Conservation (phyloP, 345 rosid species). For the Heritiera littoralis region DNA sequence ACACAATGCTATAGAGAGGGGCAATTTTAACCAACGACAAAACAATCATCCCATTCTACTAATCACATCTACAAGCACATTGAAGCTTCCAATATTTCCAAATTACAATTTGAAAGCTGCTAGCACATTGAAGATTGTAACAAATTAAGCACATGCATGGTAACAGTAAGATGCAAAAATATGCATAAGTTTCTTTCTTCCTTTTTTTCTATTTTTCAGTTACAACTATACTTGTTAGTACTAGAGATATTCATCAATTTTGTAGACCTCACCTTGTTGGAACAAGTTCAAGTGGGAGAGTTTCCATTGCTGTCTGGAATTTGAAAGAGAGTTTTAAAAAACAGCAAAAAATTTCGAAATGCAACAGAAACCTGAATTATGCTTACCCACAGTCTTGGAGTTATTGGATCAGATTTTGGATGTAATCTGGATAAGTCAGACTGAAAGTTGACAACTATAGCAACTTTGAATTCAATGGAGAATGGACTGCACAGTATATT, state of each 20-base stretch:
- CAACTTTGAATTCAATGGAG: conserved; percentile 82
- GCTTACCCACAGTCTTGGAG: conserved; percentile 92
- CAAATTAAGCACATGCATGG: background rate
- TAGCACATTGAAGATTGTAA: background rate
- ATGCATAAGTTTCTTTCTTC: background rate
- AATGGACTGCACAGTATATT: conserved; percentile 59
- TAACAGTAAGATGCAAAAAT: background rate
- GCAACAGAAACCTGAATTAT: background rate
- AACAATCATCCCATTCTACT: no score
- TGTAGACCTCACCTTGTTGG: conserved; percentile 50
- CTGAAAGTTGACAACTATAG: conserved; percentile 64
- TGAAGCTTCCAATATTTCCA: background rate
- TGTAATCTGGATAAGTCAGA: conserved; percentile 67
- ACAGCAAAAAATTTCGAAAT: background rate
- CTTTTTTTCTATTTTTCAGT: background rate
- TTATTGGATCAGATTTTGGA: conserved; percentile 71
- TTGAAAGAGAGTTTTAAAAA: conserved; percentile 25
- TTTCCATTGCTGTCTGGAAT: conserved; percentile 77
- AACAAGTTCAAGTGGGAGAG: conserved; percentile 78
- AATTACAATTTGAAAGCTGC: background rate
- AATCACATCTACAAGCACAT: background rate
- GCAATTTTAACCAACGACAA: no score
- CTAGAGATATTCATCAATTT: background rate
- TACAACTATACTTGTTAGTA: background rate
- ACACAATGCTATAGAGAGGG: no score